A percentile compares a stretch with the other conserved stretches of the same genome.
These are phyloP conservation scores for Auriculariales sp. DNA, from an alignment of 768 basidiomycete genomes.

Conservation along the genomic window DNA sequence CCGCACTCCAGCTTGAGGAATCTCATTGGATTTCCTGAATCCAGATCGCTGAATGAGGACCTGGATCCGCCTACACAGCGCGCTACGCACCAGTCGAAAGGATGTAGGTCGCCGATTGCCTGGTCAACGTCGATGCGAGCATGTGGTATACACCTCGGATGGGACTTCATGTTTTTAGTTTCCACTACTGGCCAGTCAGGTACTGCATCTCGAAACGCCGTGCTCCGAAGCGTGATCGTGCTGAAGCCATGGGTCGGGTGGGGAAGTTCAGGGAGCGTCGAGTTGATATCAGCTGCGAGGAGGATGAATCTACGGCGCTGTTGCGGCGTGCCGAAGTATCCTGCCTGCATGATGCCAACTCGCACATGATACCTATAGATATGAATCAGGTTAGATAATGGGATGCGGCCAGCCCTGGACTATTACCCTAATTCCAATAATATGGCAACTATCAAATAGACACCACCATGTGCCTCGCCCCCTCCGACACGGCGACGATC, in stretches of 20 bases:
- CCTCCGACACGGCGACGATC: constrained; percentile 35
- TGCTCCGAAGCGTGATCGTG: constrained; percentile 12
- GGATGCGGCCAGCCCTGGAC: background rate
- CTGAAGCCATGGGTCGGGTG: constrained; percentile 40
- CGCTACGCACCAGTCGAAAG: constrained; percentile 51
- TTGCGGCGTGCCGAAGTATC: constrained; percentile 43
- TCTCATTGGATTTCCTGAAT: background rate
- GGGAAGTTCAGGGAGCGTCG: constrained; percentile 32
- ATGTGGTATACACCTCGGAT: constrained; percentile 36
- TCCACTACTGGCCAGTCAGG: background rate
- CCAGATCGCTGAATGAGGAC: background rate
- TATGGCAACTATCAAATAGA: constrained; percentile 50
- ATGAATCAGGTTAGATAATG: background rate
- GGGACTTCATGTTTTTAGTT: constrained; percentile 13
- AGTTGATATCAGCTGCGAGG: constrained; percentile 28
- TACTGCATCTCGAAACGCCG: background rate
- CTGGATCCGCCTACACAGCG: background rate
- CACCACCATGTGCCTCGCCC: constrained; percentile 57
- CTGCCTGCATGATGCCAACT: constrained; percentile 36
- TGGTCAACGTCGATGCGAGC: constrained; percentile 48
- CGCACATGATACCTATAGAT: constrained; percentile 30
- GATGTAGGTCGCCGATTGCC: constrained; percentile 58
- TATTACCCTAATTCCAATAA: constrained; percentile 52
- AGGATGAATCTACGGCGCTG: constrained; percentile 38
- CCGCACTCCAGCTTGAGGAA: background rate